Base-by-base conservation (phyloP, 1,284 basidiomycete genomes). In the Cutaneotrichosporon dermatis region DNA sequence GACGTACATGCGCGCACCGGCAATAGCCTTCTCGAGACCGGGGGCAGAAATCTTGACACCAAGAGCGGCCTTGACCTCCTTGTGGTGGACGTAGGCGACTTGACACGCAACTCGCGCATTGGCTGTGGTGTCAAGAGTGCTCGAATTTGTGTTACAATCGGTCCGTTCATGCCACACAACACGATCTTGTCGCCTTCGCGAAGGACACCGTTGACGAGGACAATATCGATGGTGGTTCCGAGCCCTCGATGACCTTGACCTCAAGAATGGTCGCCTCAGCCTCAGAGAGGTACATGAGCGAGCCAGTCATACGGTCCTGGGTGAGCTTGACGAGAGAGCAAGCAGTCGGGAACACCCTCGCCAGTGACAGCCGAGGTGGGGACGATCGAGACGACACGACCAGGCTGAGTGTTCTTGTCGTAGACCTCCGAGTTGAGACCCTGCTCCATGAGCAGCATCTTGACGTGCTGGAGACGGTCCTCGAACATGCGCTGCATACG, bases 331-430 rank as follows among this genome's bases (percentile, higher is more conserved):
- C 86, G 73, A 99, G 87, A 40, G 84, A 87, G 94, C 92, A 77
- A 99, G 93, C 91, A 99, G 80, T 99, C 96, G n/a, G 96, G 96
- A 33, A 99, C 85, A 80, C 96, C 96, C 80, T 99, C 96, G 63
- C 96, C 96, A 1, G 95, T 97, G 77, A 95, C 86, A 36, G 96
- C 96, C 58, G 95, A 98, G 6, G 96, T 99, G 39, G 96, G 96
- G 13, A 99, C 95, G 46, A 99, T 83, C 9, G 93, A 97, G 64
- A 99, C 94, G 71, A 94, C 93, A 62, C 89, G 85, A 54, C 88
- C 91, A 67, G 97, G 89, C 79, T 86, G 93, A 81, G 92, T 96
- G 86, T 99, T 99, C 59, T 97, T 89, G 80, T 97, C 98, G 82
- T 97, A 99, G 60, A 93, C 85, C 56, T 89, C 86, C 42, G 96